Percentiles rank a stretch among this genome's conserved stretches.
These are phyloP conservation scores for Parastagonospora avenae DNA, from an alignment of 2,329 filamentous ascomycete genomes.

Conservation along the genomic window DNA sequence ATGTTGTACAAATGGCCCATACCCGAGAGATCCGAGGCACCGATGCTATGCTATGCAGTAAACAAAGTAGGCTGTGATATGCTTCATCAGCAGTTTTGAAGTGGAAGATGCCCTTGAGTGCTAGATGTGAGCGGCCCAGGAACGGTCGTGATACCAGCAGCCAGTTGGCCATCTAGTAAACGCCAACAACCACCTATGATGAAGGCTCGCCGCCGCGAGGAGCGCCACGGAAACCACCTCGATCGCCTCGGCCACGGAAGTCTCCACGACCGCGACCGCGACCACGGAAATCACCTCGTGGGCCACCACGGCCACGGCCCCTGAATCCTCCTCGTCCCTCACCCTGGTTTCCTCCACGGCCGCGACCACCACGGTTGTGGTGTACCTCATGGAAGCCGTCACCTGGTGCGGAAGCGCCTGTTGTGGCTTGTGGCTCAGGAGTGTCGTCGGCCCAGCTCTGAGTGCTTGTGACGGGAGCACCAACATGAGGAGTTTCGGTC, in stretches of 20 bases:
- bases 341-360: slow-evolving; percentile 52
- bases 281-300: slow-evolving; percentile 45
- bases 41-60: slow-evolving; percentile 49
- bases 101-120: slow-evolving; percentile 14
- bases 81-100: slow-evolving; percentile 26
- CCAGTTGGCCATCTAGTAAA: no score
- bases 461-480: slow-evolving; percentile 62
- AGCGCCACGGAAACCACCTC: slow-evolving; percentile 44
- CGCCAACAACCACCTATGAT: slow-evolving; percentile 6
- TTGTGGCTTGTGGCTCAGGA: slow-evolving; percentile 34
- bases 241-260: slow-evolving; percentile 50
- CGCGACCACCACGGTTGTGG: slow-evolving; percentile 51
- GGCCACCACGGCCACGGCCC: slow-evolving; percentile 57
- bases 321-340: slow-evolving; percentile 60
- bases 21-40: slow-evolving; percentile 39
- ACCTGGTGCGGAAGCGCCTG: slow-evolving; percentile 40
- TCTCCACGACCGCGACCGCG: slow-evolving; percentile 53
- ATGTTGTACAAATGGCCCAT: slow-evolving; percentile 40
- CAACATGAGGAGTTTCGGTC: slow-evolving; percentile 67
- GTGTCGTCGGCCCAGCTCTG: slow-evolving; percentile 86
- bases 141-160: no score
- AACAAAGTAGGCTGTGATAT: slow-evolving; percentile 39
- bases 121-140: no score
- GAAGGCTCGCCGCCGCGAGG: slow-evolving; percentile 36
- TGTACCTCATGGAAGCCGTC: slow-evolving; percentile 77